phyloP scores from a whole-genome alignment of 345 rosid species.

The Conringia planisiliqua region DNA sequence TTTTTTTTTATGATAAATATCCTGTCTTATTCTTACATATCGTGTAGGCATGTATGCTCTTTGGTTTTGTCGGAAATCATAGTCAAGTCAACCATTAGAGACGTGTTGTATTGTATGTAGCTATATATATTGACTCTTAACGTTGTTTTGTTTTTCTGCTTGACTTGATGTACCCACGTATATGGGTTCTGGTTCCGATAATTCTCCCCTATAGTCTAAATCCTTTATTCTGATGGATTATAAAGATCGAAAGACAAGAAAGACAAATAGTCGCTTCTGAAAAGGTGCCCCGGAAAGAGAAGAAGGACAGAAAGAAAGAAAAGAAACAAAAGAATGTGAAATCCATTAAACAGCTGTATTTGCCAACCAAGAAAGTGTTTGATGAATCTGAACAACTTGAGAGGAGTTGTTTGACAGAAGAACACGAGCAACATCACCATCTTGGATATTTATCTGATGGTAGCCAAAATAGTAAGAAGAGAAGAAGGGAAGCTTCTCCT shows the following conservation, averaged over 20 bases:
- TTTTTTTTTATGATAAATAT: background rate
- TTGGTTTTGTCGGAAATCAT: background rate
- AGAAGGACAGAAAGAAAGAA: constrained; percentile 26
- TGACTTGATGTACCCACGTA: constrained; percentile 7
- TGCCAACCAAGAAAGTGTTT: background rate
- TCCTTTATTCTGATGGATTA: constrained; percentile 35
- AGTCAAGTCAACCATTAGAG: constrained; percentile 29
- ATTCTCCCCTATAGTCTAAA: constrained; percentile 28
- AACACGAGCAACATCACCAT: constrained; percentile 10
- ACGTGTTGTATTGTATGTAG: constrained; percentile 9
- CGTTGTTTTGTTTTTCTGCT: background rate
- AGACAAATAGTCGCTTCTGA: background rate
- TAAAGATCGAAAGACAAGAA: constrained; percentile 30
- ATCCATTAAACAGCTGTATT: background rate
- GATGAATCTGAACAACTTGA: constrained; percentile 33
- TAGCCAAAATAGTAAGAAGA: constrained; percentile 44
- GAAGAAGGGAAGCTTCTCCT: constrained; percentile 29
- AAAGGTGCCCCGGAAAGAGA: constrained; percentile 27
- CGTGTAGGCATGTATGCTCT: constrained; percentile 2
- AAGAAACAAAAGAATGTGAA: constrained; percentile 11
- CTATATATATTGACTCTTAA: background rate
- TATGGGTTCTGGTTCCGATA: constrained; percentile 14
- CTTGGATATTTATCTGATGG: constrained; percentile 45
- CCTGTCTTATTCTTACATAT: background rate
- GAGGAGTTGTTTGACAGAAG: constrained; percentile 29